A percentile compares a stretch with the other conserved stretches of the same genome.
phyloP scores from a whole-genome alignment of 495 filamentous ascomycete genomes.

The Daldinia decipiens region DNA sequence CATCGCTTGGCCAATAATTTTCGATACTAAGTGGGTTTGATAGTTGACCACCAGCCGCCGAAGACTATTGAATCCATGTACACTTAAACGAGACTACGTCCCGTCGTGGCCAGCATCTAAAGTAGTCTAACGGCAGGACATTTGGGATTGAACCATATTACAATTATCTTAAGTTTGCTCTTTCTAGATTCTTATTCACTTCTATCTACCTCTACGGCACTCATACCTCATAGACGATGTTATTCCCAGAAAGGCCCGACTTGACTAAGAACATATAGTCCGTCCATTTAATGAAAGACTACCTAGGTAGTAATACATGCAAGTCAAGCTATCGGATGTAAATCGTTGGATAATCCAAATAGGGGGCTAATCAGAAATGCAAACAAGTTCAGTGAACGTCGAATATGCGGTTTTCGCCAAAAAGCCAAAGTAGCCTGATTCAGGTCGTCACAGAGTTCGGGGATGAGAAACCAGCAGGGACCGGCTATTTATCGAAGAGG shows the following conservation, averaged over 20 bases:
- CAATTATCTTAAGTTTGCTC: not conserved
- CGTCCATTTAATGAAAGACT: not conserved
- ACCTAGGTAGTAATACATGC: not conserved
- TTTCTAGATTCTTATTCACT: not conserved
- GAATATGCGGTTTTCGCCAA: not conserved
- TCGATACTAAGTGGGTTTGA: not conserved
- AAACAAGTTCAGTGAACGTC: not conserved
- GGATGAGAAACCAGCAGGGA: not conserved
- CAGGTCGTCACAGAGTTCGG: not conserved
- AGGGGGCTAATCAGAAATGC: not conserved
- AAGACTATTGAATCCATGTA: not conserved
- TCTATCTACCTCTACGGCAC: not conserved
- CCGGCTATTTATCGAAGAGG: conserved; percentile 14
- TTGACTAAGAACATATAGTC: not conserved
- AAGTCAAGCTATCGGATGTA: not conserved
- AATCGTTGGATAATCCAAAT: not conserved
- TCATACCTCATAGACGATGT: not conserved
- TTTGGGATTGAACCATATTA: not conserved
- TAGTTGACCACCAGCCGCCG: not conserved
- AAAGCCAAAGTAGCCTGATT: not conserved
- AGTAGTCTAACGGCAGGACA: too few species aligned
- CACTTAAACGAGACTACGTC: not conserved
- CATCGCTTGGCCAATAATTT: not conserved
- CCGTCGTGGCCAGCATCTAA: too few species aligned
- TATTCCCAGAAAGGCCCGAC: not conserved